phyloP scores from a whole-genome alignment of 1,284 basidiomycete species.

The Clitocybe nebularis region DNA sequence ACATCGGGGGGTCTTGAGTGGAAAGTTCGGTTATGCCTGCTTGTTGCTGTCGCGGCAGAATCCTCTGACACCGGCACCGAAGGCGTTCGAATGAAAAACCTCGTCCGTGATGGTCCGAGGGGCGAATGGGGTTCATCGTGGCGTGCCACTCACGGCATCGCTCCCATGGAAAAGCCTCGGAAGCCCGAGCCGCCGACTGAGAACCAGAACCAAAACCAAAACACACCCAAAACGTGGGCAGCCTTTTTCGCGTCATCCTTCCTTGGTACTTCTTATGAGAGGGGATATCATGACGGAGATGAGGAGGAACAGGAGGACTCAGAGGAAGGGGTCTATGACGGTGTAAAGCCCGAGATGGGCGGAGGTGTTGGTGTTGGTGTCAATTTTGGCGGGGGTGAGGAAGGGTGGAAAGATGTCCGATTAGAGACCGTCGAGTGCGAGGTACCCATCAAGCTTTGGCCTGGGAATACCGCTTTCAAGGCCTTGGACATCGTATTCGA shows the following conservation, averaged over 20 bases:
- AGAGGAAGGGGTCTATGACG: conserved; percentile 38
- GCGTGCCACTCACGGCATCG: conserved; percentile 52
- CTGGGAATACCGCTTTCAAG: conserved; percentile 85
- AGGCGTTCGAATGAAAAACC: conserved; percentile 49
- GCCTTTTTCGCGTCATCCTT: conserved; percentile 52
- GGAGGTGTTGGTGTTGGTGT: conserved; percentile 47
- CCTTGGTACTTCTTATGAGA: conserved; percentile 39
- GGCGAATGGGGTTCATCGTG: conserved; percentile 71
- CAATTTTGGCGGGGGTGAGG: conserved; percentile 54
- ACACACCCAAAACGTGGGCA: conserved; percentile 44
- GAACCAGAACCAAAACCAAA: neutral
- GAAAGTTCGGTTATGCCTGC: conserved; percentile 78
- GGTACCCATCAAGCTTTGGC: conserved; percentile 84
- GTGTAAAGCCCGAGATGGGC: conserved; percentile 37
- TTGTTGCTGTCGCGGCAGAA: conserved; percentile 65
- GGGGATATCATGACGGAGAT: conserved; percentile 47
- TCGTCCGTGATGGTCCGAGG: conserved; percentile 52
- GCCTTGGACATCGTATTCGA: conserved; percentile 77
- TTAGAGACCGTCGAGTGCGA: conserved; percentile 88
- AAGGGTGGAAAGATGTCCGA: conserved; percentile 59
- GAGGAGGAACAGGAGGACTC: conserved; percentile 22
- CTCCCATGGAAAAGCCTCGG: conserved; percentile 52
- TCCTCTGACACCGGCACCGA: conserved; percentile 40
- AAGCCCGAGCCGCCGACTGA: conserved; percentile 10
- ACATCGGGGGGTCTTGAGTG: conserved; percentile 74